Conservation (phyloP, 495 filamentous ascomycete species). For the Cercophora scortea region DNA sequence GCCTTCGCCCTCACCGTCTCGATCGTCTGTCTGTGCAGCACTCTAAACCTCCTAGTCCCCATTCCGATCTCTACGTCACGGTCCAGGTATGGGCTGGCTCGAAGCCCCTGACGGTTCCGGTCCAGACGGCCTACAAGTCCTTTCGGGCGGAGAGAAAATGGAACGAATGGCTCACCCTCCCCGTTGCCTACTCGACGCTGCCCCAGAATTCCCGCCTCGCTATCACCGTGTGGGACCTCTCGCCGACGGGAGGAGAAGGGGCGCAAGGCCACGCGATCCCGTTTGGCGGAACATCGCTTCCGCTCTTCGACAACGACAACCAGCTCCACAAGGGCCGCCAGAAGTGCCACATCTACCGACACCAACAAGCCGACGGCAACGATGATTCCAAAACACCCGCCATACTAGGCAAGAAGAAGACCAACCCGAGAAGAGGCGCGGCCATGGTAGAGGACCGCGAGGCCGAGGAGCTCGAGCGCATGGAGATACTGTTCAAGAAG, state of each 20-base stretch:
- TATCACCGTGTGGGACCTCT: conserved; percentile 93
- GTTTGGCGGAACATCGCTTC: conserved; percentile 88
- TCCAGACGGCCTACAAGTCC: conserved; percentile 85
- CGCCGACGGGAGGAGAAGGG: conserved; percentile 59
- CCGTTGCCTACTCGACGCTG: conserved; percentile 70
- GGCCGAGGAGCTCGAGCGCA: conserved; percentile 67
- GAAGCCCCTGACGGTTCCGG: conserved; percentile 82
- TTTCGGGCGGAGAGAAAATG: conserved; percentile 76
- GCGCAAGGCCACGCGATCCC: conserved; percentile 69
- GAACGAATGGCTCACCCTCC: conserved; percentile 94
- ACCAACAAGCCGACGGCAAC: conserved; percentile 79
- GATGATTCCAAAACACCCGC: conserved; percentile 74
- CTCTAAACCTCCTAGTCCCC: conserved; percentile 31
- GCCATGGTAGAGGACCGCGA: conserved; percentile 46
- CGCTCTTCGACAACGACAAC: conserved; percentile 85
- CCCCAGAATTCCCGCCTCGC: conserved; percentile 77
- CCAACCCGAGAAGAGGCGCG: conserved; percentile 40
- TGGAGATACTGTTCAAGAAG: conserved; percentile 88
- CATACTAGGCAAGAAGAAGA: conserved; percentile 35
- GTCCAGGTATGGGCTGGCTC: conserved; percentile 93
- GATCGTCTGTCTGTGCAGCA: background rate
- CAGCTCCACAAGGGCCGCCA: conserved; percentile 83
- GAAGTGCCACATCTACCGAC: conserved; percentile 77
- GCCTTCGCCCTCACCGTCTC: background rate
- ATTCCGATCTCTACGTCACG: conserved; percentile 88